Evolutionary conservation across 352 stramenopile species (phyloP).

Genomic region (Phytophthora citricola): DNA sequence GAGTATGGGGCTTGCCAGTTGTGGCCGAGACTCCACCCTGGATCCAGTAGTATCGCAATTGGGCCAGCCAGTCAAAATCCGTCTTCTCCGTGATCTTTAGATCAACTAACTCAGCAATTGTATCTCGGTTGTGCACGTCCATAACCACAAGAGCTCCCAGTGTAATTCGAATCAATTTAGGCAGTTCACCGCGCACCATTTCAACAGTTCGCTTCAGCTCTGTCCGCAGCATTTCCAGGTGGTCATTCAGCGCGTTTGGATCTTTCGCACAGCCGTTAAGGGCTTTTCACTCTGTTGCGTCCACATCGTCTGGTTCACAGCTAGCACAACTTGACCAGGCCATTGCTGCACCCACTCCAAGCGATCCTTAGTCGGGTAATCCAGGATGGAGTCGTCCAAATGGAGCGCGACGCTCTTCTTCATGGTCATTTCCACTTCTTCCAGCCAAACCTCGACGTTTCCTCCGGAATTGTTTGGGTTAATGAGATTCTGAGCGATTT

Average conservation of each 20-base stretch:
- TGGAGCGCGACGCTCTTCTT: conserved; percentile 82
- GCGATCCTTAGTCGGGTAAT: conserved; percentile 89
- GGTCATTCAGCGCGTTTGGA: conserved; percentile 55
- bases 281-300: conserved; percentile 85
- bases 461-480: conserved; percentile 94
- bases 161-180: conserved; percentile 93
- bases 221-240: conserved; percentile 71
- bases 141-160: conserved; percentile 94
- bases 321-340: conserved; percentile 93
- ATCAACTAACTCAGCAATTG: conserved; percentile 91
- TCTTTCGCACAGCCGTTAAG: conserved; percentile 44
- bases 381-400: conserved; percentile 85
- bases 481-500: conserved; percentile 89
- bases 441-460: conserved; percentile 93
- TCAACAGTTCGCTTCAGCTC: conserved; percentile 92
- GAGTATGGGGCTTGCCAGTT: conserved; percentile 87
- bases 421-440: conserved; percentile 89
- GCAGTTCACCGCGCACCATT: conserved; percentile 92
- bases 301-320: conserved; percentile 94
- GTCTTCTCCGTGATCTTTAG: conserved; percentile 77
- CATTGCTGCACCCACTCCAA: conserved; percentile 93
- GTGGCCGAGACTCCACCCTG: conserved; percentile 81
- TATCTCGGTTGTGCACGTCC: conserved; percentile 96
- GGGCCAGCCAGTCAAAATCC: conserved; percentile 95
- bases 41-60: conserved; percentile 94